phyloP scores from a whole-genome alignment of 441 rosid genomes.

The Pelargonium hybrid region DNA sequence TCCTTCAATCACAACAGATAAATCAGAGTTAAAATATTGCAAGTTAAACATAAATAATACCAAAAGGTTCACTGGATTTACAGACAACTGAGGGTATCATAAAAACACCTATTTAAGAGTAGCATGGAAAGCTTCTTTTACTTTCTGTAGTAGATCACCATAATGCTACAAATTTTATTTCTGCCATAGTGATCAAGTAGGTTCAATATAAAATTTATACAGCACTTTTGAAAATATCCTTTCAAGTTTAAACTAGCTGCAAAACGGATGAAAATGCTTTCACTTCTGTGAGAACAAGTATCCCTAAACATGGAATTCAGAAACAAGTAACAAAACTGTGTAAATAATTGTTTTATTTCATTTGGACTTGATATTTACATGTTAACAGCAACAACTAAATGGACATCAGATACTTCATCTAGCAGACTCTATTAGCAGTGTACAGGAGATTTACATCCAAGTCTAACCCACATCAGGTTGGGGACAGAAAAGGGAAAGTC shows the following conservation, averaged over 20 bases:
- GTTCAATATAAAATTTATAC: neutral
- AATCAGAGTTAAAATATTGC: constrained; percentile 17
- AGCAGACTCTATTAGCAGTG: neutral
- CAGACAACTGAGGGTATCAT: constrained; percentile 2
- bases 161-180: neutral
- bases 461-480: neutral
- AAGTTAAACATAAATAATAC: constrained; percentile 15
- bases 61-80: constrained; percentile 3
- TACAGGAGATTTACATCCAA: neutral
- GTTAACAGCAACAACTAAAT: neutral
- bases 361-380: neutral
- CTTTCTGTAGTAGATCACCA: neutral
- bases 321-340: neutral
- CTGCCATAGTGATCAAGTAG: neutral
- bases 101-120: neutral
- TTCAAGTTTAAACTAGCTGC: neutral
- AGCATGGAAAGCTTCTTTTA: neutral
- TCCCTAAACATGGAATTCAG: neutral
- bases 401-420: neutral
- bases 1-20: constrained; percentile 43
- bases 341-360: neutral
- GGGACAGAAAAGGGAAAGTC: neutral
- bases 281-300: neutral
- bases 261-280: neutral
- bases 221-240: too few species aligned